Evolutionary conservation across 2,329 filamentous ascomycete species (phyloP).

Genomic region (Xylariaceae sp.): DNA sequence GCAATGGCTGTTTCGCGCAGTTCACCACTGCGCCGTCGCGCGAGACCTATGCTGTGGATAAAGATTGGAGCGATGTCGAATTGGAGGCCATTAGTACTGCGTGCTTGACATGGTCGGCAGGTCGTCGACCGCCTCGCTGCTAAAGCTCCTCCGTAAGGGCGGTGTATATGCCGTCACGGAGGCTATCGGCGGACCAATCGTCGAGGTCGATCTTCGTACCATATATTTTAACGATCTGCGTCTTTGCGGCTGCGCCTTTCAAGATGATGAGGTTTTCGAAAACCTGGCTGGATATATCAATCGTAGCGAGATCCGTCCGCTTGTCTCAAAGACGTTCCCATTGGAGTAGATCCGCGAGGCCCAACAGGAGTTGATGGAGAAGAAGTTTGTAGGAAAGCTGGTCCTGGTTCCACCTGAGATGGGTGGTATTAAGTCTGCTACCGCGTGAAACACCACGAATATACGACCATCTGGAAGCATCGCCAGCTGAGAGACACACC

Average conservation of each 20-base stretch:
- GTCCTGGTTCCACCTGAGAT: neutral
- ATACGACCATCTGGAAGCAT: no score
- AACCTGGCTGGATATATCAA: neutral
- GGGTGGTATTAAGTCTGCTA: neutral
- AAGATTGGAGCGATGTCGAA: neutral
- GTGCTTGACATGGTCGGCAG: conserved; percentile 3
- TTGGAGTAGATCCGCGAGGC: neutral
- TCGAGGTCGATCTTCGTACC: neutral
- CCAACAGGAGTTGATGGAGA: neutral
- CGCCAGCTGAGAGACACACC: no score
- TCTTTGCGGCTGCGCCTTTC: neutral
- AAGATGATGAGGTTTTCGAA: neutral
- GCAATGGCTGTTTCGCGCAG: neutral
- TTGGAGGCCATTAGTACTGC: conserved; percentile 2
- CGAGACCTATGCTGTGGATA: neutral
- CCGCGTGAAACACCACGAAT: no score
- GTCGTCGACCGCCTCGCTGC: neutral
- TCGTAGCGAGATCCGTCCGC: neutral
- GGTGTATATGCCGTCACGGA: neutral
- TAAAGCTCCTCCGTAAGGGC: neutral
- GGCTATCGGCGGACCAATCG: neutral
- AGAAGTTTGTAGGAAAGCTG: neutral
- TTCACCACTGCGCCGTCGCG: neutral
- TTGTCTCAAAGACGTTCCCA: neutral
- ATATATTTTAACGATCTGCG: neutral